Evolutionary conservation across 495 filamentous ascomycete species (phyloP), one percentile per base, ranked within the genome.

Genomic region (Aspergillus bertholletiae): DNA sequence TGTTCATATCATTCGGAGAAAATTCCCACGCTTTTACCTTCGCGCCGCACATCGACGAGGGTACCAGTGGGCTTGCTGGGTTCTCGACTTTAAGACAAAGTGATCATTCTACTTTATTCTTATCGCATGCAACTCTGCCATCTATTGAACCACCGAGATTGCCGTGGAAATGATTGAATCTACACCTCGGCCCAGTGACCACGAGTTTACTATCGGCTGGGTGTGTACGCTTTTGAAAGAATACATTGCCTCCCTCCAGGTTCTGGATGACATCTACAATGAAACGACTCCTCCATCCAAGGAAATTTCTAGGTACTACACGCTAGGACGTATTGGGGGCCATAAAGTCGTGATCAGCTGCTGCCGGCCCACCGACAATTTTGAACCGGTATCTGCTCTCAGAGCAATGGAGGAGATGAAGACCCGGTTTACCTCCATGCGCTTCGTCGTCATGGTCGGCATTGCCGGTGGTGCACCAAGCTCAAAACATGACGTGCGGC

Each of bases 371-470:
- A 23, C 13, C 15, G 7, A 2, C 28, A 47, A n/a, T n/a, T n/a
- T n/a, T 9, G 73, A 74, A 7, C 65, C 44, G 21, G 35, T 46
- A 23, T 55, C 65, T 46, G 61, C 68, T 2, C 57, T 66, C 24
- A 62, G 44, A 15, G 62, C 65, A 20, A 63, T 66, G 22, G 60
- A 49, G n/a, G 45, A 68, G 17, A 61, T 76, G 69, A 28, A 28
- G 15, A 5, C 3, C n/a, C 11, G 44, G 9, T 47, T 47, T 30
- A 22, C 44, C 1, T 27, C 13, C 6, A 55, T 81, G n/a, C 51
- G 68, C 7, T 54, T 74, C 35, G 53, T 62, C 15, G 55, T 80
- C 22, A 71, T 79, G 63, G 76, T 80, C 9, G 75, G 75, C 23
- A 72, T 77, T 39, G 73, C 66, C 1, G 72, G 73, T 18, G 74